Percentiles rank a stretch among this genome's conserved stretches.
These are phyloP conservation scores for Eucalyptus albens DNA, from an alignment of 345 rosid species.

Conservation along the genomic window DNA sequence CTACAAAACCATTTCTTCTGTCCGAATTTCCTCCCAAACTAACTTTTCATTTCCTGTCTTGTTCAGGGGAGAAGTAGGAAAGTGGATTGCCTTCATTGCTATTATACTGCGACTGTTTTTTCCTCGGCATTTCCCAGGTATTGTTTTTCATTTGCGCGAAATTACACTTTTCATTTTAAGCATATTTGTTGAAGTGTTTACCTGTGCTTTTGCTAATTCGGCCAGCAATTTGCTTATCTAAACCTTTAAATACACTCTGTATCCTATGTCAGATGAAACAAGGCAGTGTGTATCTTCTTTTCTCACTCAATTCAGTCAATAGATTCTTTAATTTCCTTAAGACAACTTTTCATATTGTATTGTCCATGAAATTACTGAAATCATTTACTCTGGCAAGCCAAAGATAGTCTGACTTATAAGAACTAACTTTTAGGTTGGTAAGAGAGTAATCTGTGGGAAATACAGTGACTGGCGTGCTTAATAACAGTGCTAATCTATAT, in stretches of 20 bases:
- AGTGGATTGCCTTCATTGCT: slow-evolving; percentile 82
- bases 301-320: background rate
- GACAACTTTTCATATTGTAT: background rate
- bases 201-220: background rate
- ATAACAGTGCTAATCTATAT: background rate
- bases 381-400: background rate
- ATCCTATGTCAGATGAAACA: background rate
- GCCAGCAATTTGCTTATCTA: background rate
- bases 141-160: background rate
- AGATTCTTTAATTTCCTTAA: background rate
- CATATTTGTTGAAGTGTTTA: background rate
- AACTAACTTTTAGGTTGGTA: background rate
- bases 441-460: background rate
- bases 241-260: background rate
- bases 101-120: slow-evolving; percentile 67
- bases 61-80: slow-evolving; percentile 85
- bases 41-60: background rate
- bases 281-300: background rate
- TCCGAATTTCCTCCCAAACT: background rate
- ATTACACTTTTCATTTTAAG: background rate
- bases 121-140: slow-evolving; percentile 79
- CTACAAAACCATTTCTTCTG: background rate
- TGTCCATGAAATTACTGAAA: background rate
- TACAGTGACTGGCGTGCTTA: background rate
- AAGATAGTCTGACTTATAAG: background rate